Evolutionary conservation across 768 basidiomycete species (phyloP), one percentile per base, ranked within the genome.

Genomic region (Fistulinella prunicolor): DNA sequence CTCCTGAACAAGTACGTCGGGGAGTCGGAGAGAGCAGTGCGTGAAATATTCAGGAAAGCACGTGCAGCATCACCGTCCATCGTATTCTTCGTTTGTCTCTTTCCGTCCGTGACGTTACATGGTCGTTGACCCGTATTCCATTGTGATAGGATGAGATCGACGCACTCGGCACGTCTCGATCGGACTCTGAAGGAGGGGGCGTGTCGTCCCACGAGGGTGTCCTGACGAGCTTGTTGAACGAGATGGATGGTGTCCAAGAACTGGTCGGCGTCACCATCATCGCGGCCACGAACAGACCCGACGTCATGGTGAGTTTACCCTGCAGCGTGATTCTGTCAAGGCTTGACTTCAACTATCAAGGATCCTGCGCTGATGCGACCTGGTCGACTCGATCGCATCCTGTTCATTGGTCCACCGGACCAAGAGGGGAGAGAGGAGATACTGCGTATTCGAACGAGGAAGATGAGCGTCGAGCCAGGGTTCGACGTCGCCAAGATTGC

Each of bases 121-220:
- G n/a, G n/a, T n/a, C n/a, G n/a, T n/a, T n/a, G n/a, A n/a, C n/a
- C n/a, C n/a, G n/a, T n/a, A n/a, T n/a, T n/a, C n/a, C n/a, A n/a
- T n/a, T n/a, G n/a, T n/a, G n/a, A n/a, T n/a, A n/a, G n/a, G 96
- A 99, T 67, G 96, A 99, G 69, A 97, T 99, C 47, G 96, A 99
- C 62, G 96, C 96, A 13, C 80, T 98, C 58, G 95, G 96, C 65
- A 98, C 95, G 24, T 39, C 40, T 42, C 57, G 47, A 51, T 50
- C 83, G 96, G 49, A 99, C 96, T 14, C 97, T 99, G 96, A 77
- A 98, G 71, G 96, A 99, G 67, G n/a, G n/a, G n/a, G n/a, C n/a
- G n/a, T n/a, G n/a, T n/a, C n/a, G n/a, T n/a, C n/a, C n/a, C n/a
- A n/a, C n/a, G n/a, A n/a, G n/a, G n/a, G n/a, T n/a, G n/a, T n/a